A percentile compares a stretch with the other conserved stretches of the same genome.
These are phyloP conservation scores for Miscanthus lutarioriparius DNA, from an alignment of 176 grass and related monocot species.

Conservation along the genomic window DNA sequence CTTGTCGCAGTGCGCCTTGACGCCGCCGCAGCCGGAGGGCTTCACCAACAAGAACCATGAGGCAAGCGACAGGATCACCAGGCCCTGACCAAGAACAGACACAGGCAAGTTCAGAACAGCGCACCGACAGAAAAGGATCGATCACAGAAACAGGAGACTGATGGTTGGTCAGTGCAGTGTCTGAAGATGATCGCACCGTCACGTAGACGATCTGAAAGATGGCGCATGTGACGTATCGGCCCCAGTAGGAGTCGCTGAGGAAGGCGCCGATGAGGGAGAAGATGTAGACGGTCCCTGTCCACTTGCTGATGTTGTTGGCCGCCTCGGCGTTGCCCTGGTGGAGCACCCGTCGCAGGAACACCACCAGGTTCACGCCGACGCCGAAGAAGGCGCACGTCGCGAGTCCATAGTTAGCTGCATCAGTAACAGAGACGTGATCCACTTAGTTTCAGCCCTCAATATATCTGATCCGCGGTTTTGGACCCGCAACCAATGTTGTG, in stretches of 20 bases:
- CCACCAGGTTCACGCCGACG: slow-evolving; percentile 82
- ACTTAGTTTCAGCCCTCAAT: neutral
- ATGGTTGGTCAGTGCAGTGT: neutral
- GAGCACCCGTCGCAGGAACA: slow-evolving; percentile 75
- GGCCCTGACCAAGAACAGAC: slow-evolving; percentile 47
- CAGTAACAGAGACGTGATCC: neutral
- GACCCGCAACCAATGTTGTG: neutral
- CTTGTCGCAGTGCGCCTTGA: slow-evolving; percentile 34
- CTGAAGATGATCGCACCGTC: slow-evolving; percentile 25
- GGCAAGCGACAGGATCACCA: slow-evolving; percentile 57
- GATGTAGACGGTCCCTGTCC: slow-evolving; percentile 86
- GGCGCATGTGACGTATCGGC: slow-evolving; percentile 75
- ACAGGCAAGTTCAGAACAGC: neutral
- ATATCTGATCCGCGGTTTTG: neutral
- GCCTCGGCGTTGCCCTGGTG: slow-evolving; percentile 70
- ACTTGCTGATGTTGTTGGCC: slow-evolving; percentile 84
- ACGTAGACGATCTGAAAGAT: slow-evolving; percentile 88
- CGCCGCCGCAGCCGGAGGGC: slow-evolving; percentile 69
- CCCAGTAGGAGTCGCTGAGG: slow-evolving; percentile 91
- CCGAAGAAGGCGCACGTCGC: slow-evolving; percentile 86
- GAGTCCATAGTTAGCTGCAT: slow-evolving; percentile 80
- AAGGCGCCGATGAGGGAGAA: slow-evolving; percentile 90
- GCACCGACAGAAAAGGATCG: neutral
- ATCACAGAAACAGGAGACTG: too few relatives aligned
- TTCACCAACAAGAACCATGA: slow-evolving; percentile 79